Percentiles rank a stretch among this genome's conserved stretches.
These are phyloP conservation scores for Hansenula sp. DNA, from an alignment of 1,139 yeast genomes.

Conservation along the genomic window DNA sequence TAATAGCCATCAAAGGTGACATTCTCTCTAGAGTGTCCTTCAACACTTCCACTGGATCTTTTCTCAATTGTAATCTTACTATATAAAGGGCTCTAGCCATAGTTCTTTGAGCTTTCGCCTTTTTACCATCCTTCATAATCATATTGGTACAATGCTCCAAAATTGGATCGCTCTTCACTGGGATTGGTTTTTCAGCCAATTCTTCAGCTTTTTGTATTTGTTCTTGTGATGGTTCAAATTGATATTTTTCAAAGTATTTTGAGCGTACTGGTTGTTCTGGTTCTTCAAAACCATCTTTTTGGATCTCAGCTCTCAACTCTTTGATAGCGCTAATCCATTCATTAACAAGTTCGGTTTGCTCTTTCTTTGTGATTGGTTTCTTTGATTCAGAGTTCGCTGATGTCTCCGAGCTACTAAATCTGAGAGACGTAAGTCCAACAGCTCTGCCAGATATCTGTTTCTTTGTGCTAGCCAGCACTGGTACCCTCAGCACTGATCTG, in stretches of 20 bases:
- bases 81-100: conserved; percentile 78
- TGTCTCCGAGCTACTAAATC: conserved; percentile 12
- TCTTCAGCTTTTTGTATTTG: conserved; percentile 19
- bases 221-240: conserved; percentile 20
- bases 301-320: conserved; percentile 17
- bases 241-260: conserved; percentile 12
- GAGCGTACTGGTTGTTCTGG: conserved; percentile 13
- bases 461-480: too few relatives aligned
- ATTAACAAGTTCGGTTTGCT: conserved; percentile 16
- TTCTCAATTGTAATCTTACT: conserved; percentile 65
- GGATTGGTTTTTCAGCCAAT: conserved; percentile 51
- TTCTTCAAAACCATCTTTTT: conserved; percentile 16
- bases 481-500: conserved; percentile 9
- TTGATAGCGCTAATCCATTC: conserved; percentile 21
- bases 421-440: too few relatives aligned
- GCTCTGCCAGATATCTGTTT: too few relatives aligned
- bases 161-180: conserved; percentile 61
- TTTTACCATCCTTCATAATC: conserved; percentile 91
- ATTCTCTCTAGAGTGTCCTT: conserved; percentile 72
- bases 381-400: neutral
- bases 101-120: conserved; percentile 71
- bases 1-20: conserved; percentile 81
- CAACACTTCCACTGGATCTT: conserved; percentile 73
- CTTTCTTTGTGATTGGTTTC: conserved; percentile 4
- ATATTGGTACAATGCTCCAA: conserved; percentile 77